phyloP scores from a whole-genome alignment of 2,329 filamentous ascomycete genomes.

The Paecilomyces dactylethromorphus region DNA sequence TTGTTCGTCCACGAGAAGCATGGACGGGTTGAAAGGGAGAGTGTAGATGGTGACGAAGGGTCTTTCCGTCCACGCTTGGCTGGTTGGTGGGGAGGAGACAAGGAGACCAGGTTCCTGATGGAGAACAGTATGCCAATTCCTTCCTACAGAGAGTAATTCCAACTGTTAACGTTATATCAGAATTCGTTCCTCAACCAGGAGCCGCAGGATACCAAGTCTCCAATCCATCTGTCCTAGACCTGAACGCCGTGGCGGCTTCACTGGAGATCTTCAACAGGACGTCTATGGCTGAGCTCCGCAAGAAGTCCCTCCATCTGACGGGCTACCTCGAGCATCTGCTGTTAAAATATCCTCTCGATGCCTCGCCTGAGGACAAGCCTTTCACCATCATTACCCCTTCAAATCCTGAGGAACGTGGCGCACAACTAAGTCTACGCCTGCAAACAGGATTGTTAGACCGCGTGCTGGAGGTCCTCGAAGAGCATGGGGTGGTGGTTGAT shows the following conservation, averaged over 20 bases:
- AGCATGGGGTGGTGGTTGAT: conserved; percentile 68
- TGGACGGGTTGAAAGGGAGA: conserved; percentile 38
- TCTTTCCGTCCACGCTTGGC: conserved; percentile 61
- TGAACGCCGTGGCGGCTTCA: conserved; percentile 66
- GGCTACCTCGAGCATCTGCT: conserved; percentile 69
- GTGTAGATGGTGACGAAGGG: conserved; percentile 30
- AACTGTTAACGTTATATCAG: conserved; percentile 15
- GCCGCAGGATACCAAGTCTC: conserved; percentile 79
- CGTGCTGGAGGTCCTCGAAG: conserved; percentile 58
- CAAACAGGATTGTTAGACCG: conserved; percentile 62
- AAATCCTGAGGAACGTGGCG: conserved; percentile 62
- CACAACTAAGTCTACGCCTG: conserved; percentile 71
- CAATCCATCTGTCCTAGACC: conserved; percentile 73
- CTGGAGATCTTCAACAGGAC: conserved; percentile 69
- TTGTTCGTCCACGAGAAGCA: conserved; percentile 75
- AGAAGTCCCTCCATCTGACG: conserved; percentile 67
- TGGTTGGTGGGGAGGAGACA: conserved; percentile 86
- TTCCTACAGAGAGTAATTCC: background rate
- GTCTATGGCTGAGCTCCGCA: conserved; percentile 60
- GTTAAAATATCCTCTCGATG: conserved; percentile 25
- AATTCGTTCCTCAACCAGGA: conserved; percentile 69
- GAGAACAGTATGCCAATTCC: conserved; percentile 49
- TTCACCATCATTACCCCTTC: conserved; percentile 64
- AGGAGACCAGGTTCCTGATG: conserved; percentile 73
- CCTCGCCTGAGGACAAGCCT: conserved; percentile 25